A percentile compares a stretch with the other conserved stretches of the same genome.
phyloP scores from a whole-genome alignment of 306 rosid species.

The Sechiopsis laciniata region DNA sequence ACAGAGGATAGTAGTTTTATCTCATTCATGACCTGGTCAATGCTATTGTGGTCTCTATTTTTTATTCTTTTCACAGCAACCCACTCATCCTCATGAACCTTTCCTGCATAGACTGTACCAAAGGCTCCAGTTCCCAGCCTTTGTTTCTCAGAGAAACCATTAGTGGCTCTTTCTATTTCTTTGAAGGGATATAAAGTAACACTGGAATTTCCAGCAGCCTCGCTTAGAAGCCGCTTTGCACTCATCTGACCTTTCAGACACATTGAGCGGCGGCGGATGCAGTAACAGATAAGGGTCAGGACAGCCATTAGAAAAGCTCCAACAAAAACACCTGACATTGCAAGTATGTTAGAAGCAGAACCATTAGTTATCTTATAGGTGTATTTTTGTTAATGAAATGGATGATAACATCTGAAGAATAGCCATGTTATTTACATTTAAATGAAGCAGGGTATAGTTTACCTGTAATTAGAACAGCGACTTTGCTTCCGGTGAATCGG shows the following conservation, averaged over 20 bases:
- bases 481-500: slow-evolving; percentile 41
- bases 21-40: slow-evolving; percentile 94
- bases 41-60: slow-evolving; percentile 67
- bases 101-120: slow-evolving; percentile 87
- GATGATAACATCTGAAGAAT: too few species aligned
- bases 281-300: slow-evolving; percentile 41
- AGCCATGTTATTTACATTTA: not conserved
- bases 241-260: slow-evolving; percentile 57
- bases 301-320: slow-evolving; percentile 57
- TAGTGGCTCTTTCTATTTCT: slow-evolving; percentile 76
- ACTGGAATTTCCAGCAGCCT: slow-evolving; percentile 77
- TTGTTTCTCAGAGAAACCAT: slow-evolving; percentile 62
- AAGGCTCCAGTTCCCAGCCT: slow-evolving; percentile 91
- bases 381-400: not conserved
- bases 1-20: slow-evolving; percentile 88
- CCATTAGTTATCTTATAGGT: not conserved
- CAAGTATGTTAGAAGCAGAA: slow-evolving; percentile 4
- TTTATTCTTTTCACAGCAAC: slow-evolving; percentile 85
- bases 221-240: slow-evolving; percentile 58
- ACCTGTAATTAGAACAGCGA: slow-evolving; percentile 57
- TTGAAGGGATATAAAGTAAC: slow-evolving; percentile 65
- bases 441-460: slow-evolving; percentile 15
- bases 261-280: slow-evolving; percentile 54
- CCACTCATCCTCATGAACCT: slow-evolving; percentile 61
- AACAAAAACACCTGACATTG: slow-evolving; percentile 36